Evolutionary conservation across 768 basidiomycete genomes (phyloP).

Genomic region (Phlebiopsis flavidoalba): DNA sequence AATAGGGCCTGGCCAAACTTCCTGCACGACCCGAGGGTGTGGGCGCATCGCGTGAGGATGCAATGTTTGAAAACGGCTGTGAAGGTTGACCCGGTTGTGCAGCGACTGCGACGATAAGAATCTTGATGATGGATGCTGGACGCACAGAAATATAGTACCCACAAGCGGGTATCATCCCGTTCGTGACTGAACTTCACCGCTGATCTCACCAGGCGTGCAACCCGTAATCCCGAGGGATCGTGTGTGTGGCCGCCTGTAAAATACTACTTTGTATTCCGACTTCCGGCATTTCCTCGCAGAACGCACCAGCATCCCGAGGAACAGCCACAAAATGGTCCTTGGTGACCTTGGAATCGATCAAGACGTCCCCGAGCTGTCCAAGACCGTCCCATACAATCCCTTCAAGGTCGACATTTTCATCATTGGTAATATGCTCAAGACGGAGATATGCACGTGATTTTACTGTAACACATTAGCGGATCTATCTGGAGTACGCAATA

Average conservation of each 20-base stretch:
- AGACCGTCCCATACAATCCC: slow-evolving; percentile 22
- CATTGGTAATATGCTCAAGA: slow-evolving; percentile 15
- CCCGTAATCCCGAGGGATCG: not conserved
- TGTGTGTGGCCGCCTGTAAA: not conserved
- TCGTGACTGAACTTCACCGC: not conserved
- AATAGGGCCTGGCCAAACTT: slow-evolving; percentile 16
- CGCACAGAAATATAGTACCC: not conserved
- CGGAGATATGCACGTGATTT: not conserved
- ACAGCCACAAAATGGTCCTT: no score
- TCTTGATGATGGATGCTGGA: slow-evolving; percentile 14
- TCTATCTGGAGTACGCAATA: no score
- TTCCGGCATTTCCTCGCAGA: slow-evolving; percentile 14
- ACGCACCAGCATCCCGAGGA: no score
- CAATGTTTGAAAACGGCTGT: no score
- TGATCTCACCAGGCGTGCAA: not conserved
- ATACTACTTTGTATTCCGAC: slow-evolving; percentile 18
- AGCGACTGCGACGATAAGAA: slow-evolving; percentile 9
- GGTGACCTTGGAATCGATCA: no score
- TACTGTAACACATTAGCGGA: no score
- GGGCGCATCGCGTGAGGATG: no score
- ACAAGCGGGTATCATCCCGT: slow-evolving; percentile 10
- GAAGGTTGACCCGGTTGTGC: not conserved
- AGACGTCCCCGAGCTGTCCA: not conserved
- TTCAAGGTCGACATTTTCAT: slow-evolving; percentile 21
- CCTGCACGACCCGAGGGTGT: no score